Evolutionary conservation across 208 protist genomes (phyloP).

Genomic region (Phytomonas serpens): DNA sequence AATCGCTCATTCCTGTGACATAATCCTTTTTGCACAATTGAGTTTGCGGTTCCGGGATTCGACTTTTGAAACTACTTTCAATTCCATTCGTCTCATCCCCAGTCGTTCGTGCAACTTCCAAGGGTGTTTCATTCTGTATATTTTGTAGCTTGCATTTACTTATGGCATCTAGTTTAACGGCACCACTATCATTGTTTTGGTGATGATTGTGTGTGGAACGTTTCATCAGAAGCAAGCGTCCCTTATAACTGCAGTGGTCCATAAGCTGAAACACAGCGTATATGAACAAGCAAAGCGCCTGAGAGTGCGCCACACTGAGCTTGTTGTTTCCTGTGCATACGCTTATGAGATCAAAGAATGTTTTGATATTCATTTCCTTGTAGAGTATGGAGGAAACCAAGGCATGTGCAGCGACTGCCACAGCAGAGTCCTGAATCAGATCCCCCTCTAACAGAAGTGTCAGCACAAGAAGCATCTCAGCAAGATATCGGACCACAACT

Average conservation of each 20-base stretch:
- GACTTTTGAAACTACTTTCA: not conserved
- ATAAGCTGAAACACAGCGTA: conserved; percentile 77
- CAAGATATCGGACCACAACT: conserved; percentile 44
- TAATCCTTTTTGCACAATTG: not conserved
- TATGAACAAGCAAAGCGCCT: conserved; percentile 51
- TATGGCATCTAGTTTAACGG: conserved; percentile 13
- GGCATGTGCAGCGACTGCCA: conserved; percentile 66
- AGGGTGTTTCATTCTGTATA: conserved; percentile 27
- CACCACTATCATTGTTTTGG: conserved; percentile 24
- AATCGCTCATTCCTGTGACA: not conserved
- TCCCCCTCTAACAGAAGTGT: conserved; percentile 66
- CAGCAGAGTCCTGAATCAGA: conserved; percentile 44
- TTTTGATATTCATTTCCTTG: conserved; percentile 71
- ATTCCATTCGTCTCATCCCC: conserved; percentile 16
- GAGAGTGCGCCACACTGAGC: conserved; percentile 18
- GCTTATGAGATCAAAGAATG: conserved; percentile 55
- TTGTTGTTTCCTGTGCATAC: conserved; percentile 15
- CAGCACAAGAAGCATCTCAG: conserved; percentile 73
- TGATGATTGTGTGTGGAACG: conserved; percentile 7
- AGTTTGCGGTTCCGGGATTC: not conserved
- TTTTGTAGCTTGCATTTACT: conserved; percentile 8
- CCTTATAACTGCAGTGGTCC: conserved; percentile 81
- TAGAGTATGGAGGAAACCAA: conserved; percentile 78
- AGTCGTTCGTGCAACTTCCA: conserved; percentile 25
- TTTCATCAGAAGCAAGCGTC: conserved; percentile 60